A percentile compares a stretch with the other conserved stretches of the same genome.
Evolutionary conservation across 768 basidiomycete genomes (phyloP).

Genomic region (Amanita rubescens): DNA sequence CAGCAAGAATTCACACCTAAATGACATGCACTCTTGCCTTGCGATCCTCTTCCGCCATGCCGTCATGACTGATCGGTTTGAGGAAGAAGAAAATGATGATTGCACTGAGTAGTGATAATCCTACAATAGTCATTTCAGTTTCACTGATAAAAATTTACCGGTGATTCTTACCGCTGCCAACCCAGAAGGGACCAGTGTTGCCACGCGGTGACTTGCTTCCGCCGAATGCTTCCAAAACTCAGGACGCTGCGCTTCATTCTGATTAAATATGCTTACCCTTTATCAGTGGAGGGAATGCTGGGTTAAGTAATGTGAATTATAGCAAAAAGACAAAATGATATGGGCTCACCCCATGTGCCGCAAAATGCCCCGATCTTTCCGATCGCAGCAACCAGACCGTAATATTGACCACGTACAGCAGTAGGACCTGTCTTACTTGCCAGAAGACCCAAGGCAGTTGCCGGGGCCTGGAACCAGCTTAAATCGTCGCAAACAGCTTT

Average conservation of each 20-base stretch:
- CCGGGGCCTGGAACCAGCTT: constrained; percentile 50
- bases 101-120: constrained; percentile 74
- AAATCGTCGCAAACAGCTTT: neutral
- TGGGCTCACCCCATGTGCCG: constrained; percentile 65
- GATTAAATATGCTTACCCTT: constrained; percentile 30
- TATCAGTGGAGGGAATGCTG: constrained; percentile 65
- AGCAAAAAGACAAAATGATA: neutral
- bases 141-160: neutral
- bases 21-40: constrained; percentile 31
- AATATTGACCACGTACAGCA: constrained; percentile 78
- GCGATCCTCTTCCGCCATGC: constrained; percentile 72
- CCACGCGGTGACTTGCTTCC: constrained; percentile 43
- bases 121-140: constrained; percentile 19
- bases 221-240: constrained; percentile 45
- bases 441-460: constrained; percentile 77
- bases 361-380: constrained; percentile 83
- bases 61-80: constrained; percentile 64
- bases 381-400: constrained; percentile 78
- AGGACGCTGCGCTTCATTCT: constrained; percentile 3
- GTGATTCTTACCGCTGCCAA: constrained; percentile 55
- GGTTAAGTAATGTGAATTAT: neutral
- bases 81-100: constrained; percentile 66
- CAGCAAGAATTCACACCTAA: constrained; percentile 5
- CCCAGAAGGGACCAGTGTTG: constrained; percentile 84
- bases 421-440: constrained; percentile 85